These are phyloP conservation scores for Zalaria sp. DNA, from an alignment of 2,329 filamentous ascomycete species.

Conservation along the genomic window DNA sequence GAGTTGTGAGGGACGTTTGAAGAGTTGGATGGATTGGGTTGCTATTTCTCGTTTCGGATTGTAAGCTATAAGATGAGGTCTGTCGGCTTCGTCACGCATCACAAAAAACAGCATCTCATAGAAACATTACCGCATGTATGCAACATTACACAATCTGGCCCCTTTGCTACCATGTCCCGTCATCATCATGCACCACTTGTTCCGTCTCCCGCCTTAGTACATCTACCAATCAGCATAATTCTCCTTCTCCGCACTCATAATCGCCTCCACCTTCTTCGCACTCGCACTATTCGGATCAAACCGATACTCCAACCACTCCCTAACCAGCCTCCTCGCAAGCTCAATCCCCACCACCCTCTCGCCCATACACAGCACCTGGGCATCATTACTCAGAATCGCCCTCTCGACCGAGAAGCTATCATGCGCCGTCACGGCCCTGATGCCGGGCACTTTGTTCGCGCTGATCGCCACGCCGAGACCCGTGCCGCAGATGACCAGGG, in stretches of 20 bases:
- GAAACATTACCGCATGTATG: too few relatives aligned
- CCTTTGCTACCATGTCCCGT: too few relatives aligned
- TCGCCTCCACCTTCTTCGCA: constrained; percentile 40
- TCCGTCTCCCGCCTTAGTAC: too few relatives aligned
- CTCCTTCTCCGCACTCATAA: constrained; percentile 32
- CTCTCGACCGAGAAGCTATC: constrained; percentile 75
- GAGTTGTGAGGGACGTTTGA: too few relatives aligned
- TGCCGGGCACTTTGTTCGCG: constrained; percentile 78
- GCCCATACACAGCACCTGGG: constrained; percentile 76
- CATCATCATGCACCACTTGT: too few relatives aligned
- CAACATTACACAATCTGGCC: too few relatives aligned
- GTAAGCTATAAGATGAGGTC: too few relatives aligned
- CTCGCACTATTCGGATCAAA: constrained; percentile 57
- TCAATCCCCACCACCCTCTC: constrained; percentile 73
- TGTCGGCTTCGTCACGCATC: too few relatives aligned
- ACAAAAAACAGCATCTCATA: too few relatives aligned
- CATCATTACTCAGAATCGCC: constrained; percentile 69
- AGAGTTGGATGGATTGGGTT: too few relatives aligned
- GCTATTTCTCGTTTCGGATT: too few relatives aligned
- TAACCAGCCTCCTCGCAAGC: constrained; percentile 60
- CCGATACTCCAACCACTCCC: constrained; percentile 72
- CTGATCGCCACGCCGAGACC: constrained; percentile 75
- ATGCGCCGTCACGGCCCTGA: constrained; percentile 79
- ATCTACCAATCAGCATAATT: constrained; percentile 12
- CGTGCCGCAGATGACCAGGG: constrained; percentile 72